These are phyloP conservation scores for Colletotrichum tropicicola DNA, from an alignment of 2,329 filamentous ascomycete genomes.

Conservation along the genomic window DNA sequence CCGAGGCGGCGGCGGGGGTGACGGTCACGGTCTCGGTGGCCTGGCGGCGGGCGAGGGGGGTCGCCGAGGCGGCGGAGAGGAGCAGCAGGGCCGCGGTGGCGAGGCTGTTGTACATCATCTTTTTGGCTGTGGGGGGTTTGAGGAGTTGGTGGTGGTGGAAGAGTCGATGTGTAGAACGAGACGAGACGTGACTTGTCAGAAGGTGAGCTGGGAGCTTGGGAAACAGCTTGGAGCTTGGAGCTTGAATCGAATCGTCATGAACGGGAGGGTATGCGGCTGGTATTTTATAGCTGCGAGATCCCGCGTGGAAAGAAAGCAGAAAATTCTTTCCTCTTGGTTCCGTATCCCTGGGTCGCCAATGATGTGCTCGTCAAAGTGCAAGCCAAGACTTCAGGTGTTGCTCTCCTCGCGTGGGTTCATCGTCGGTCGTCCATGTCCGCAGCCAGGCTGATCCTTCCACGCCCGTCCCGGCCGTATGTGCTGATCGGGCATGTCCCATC, in stretches of 20 bases:
- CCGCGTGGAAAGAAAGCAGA: not conserved
- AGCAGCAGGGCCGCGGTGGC: conserved; percentile 34
- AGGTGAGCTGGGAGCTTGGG: not conserved
- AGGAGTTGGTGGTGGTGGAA: not conserved
- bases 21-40: conserved; percentile 34
- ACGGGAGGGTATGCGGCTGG: not conserved
- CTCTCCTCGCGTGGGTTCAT: conserved; percentile 12
- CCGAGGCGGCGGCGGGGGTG: conserved; percentile 24
- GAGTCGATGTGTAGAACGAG: not conserved
- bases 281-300: conserved; percentile 26
- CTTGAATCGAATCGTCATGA: not conserved
- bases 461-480: not conserved
- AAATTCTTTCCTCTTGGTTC: not conserved
- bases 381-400: conserved; percentile 11
- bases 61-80: conserved; percentile 34
- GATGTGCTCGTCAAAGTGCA: not conserved
- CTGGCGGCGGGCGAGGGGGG: conserved; percentile 38
- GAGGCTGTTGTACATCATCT: conserved; percentile 27
- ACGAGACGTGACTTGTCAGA: not conserved
- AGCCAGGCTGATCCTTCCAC: conserved; percentile 9
- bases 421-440: not conserved
- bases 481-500: not conserved
- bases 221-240: conserved; percentile 11
- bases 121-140: no score
- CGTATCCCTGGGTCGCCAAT: not conserved